Conservation (phyloP, 257 asterid species). For the Anisodus tanguticus region DNA sequence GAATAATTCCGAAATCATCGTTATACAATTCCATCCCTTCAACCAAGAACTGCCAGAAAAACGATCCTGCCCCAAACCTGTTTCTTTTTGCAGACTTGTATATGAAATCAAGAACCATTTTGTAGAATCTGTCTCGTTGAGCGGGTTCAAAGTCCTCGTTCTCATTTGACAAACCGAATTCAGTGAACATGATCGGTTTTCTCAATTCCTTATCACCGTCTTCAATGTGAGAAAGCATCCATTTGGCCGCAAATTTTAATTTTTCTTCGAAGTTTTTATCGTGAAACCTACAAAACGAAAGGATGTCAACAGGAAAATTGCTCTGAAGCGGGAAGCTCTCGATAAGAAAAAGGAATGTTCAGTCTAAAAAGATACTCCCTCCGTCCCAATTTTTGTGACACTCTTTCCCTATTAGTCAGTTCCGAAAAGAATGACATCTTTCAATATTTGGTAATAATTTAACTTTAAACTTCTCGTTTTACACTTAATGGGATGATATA, state of each 20-base stretch:
- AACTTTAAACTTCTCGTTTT: too few relatives aligned
- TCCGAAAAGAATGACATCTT: too few relatives aligned
- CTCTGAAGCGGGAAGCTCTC: too few relatives aligned
- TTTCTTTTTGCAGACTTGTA: constrained; percentile 71
- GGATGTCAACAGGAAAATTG: constrained; percentile 6
- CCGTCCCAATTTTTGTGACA: too few relatives aligned
- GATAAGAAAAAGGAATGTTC: too few relatives aligned
- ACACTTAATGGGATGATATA: too few relatives aligned
- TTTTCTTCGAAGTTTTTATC: constrained; percentile 70
- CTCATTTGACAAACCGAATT: constrained; percentile 80
- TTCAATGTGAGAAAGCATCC: constrained; percentile 96
- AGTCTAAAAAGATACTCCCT: too few relatives aligned
- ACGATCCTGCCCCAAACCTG: constrained; percentile 81
- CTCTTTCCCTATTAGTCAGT: too few relatives aligned
- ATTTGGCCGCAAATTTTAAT: constrained; percentile 66
- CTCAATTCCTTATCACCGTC: constrained; percentile 92
- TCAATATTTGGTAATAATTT: too few relatives aligned
- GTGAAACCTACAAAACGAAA: constrained; percentile 61
- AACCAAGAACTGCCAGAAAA: constrained; percentile 89
- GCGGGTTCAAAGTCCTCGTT: constrained; percentile 69
- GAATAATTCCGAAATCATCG: constrained; percentile 87
- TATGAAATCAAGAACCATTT: constrained; percentile 72
- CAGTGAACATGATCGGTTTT: constrained; percentile 85
- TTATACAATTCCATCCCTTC: constrained; percentile 90
- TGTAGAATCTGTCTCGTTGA: constrained; percentile 69